Evolutionary conservation across 2,329 filamentous ascomycete species (phyloP).

Genomic region (Rutstroemia sp.): DNA sequence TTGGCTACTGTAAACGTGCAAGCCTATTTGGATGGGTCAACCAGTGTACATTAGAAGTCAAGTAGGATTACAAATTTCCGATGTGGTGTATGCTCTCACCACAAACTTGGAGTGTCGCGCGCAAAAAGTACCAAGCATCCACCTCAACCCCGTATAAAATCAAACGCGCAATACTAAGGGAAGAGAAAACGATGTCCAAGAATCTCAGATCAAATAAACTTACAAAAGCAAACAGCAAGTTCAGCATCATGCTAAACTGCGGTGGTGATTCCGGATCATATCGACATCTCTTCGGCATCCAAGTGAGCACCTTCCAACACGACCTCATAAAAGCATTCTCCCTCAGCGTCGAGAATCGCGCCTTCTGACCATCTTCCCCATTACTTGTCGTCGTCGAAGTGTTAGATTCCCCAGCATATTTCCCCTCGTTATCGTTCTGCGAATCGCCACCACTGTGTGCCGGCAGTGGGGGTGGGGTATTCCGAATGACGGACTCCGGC

Average conservation of each 20-base stretch:
- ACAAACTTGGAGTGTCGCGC: not conserved
- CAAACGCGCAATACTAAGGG: not conserved
- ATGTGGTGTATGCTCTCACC: not conserved
- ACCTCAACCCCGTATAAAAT: not conserved
- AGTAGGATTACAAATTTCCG: not conserved
- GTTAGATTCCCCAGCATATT: conserved; percentile 8
- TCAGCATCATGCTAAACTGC: conserved; percentile 59
- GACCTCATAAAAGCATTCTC: conserved; percentile 12
- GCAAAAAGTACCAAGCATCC: not conserved
- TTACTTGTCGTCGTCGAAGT: conserved; percentile 8
- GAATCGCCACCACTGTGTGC: not conserved
- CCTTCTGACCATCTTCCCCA: conserved; percentile 4
- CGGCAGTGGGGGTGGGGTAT: not conserved
- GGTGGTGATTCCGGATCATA: conserved; percentile 61
- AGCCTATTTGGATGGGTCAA: conserved; percentile 32
- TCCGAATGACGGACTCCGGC: not conserved
- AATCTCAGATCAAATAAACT: conserved; percentile 12
- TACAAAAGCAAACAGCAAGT: conserved; percentile 53
- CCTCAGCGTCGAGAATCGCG: conserved; percentile 12
- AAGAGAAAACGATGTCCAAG: not conserved
- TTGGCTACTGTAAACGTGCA: conserved; percentile 68
- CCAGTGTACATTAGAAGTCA: not conserved
- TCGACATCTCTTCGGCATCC: conserved; percentile 58
- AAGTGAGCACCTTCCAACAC: conserved; percentile 36
- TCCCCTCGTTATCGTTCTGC: not conserved